Evolutionary conservation across 2,329 filamentous ascomycete genomes (phyloP).

Genomic region (Microcyclosporella mali): DNA sequence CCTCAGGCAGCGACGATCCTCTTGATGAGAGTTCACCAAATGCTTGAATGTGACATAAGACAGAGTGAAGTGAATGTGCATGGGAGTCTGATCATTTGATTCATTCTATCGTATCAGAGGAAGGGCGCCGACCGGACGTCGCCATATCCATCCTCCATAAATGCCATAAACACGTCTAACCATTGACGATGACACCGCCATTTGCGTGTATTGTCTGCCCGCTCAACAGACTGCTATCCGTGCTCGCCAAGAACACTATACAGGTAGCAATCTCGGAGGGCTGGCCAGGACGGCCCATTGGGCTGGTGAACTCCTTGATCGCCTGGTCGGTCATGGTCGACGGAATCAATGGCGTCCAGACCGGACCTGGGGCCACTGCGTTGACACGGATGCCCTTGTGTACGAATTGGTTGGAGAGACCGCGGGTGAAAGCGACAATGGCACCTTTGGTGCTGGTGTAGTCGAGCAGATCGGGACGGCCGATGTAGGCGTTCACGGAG

Average conservation of each 20-base stretch:
- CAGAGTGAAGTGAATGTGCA: too few species aligned
- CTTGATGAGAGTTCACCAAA: too few species aligned
- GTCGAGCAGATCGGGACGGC: slow-evolving; percentile 71
- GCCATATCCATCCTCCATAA: too few species aligned
- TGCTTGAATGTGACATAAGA: too few species aligned
- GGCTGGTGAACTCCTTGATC: slow-evolving; percentile 64
- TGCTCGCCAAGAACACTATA: slow-evolving; percentile 72
- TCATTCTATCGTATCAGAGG: too few species aligned
- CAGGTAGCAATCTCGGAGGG: slow-evolving; percentile 76
- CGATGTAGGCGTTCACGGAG: slow-evolving; percentile 77
- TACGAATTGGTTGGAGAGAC: slow-evolving; percentile 68
- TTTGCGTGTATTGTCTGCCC: slow-evolving; percentile 66
- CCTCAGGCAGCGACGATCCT: too few species aligned
- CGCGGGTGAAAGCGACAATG: slow-evolving; percentile 72
- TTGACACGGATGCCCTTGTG: slow-evolving; percentile 69
- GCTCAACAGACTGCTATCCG: slow-evolving; percentile 66
- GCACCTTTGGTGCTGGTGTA: slow-evolving; percentile 77
- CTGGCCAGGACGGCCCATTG: slow-evolving; percentile 72
- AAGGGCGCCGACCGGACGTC: too few species aligned
- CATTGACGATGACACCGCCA: slow-evolving; percentile 51
- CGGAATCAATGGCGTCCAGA: slow-evolving; percentile 72
- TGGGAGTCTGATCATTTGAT: too few species aligned
- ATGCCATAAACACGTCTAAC: slow-evolving; percentile 20
- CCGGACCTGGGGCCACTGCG: slow-evolving; percentile 68
- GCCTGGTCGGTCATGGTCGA: slow-evolving; percentile 65